These are phyloP conservation scores for Vararia minispora DNA, from an alignment of 768 basidiomycete genomes.

Conservation along the genomic window DNA sequence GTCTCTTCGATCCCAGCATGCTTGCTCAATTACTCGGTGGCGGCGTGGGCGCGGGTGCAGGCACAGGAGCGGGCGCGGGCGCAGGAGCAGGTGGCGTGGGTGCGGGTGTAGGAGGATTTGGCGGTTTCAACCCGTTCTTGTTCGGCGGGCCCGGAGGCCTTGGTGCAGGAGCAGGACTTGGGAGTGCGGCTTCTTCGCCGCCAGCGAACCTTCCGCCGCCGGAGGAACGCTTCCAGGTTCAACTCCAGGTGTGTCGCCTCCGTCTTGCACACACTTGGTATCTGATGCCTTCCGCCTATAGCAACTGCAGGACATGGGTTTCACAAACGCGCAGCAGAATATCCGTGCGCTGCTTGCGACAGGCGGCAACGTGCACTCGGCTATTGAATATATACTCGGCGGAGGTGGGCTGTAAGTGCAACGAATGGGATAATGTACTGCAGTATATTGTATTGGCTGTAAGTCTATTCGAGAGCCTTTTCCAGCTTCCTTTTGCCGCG, in stretches of 20 bases:
- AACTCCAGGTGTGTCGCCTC: conserved; percentile 49
- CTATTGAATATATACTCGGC: conserved; percentile 84
- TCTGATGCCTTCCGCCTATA: conserved; percentile 18
- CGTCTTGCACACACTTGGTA: background rate
- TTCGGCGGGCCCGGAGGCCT: conserved; percentile 12
- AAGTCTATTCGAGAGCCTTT: no score
- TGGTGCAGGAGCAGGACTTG: conserved; percentile 17
- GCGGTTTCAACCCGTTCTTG: conserved; percentile 15
- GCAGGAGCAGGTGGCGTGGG: conserved; percentile 18
- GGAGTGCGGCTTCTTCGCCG: conserved; percentile 27
- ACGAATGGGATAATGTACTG: no score
- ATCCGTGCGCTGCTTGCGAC: conserved; percentile 83
- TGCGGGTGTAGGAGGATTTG: no score
- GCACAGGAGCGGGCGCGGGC: conserved; percentile 19
- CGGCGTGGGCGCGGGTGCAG: conserved; percentile 8
- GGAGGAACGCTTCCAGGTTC: conserved; percentile 88
- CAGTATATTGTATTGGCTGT: no score
- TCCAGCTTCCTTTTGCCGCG: no score
- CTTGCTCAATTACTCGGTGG: conserved; percentile 29
- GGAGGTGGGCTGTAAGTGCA: conserved; percentile 56
- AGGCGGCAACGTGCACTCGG: conserved; percentile 85
- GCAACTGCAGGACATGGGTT: conserved; percentile 95
- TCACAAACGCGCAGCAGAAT: conserved; percentile 83
- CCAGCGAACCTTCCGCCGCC: conserved; percentile 66
- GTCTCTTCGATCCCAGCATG: conserved; percentile 31